Evolutionary conservation across 2,329 filamentous ascomycete genomes (phyloP), one percentile per base, ranked within the genome.

Genomic region (Plenodomus lindquistii): DNA sequence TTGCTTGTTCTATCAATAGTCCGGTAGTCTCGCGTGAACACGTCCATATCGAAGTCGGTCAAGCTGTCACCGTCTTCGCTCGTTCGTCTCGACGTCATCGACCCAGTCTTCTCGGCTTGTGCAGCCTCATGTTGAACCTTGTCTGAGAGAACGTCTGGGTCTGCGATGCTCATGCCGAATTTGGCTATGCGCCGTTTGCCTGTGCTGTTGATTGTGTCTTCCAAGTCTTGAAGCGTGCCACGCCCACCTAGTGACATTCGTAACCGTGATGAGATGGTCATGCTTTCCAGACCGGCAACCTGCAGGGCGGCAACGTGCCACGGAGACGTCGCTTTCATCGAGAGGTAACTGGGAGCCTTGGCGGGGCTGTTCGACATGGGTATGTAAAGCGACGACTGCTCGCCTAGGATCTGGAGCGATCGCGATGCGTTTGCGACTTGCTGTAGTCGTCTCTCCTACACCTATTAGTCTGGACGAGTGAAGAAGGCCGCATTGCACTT

Each of bases 301-400:
- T 96, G 80, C 13, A 97, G 74, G 2, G 88, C 92, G 11, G 90
- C 87, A 3, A 83, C 83, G 61, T 95, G 85, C 94, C 94, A 99
- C 46, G 80, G 75, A 0, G 89, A 94, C 7, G 75, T 71, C 9
- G 71, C 57, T 60, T 92, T 82, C 13, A 94, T 57, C 2, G 72
- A 72, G 4, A 92, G 69, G 54, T 84, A 84, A 2, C 69, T 58
- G 1, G 87, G 85, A 20, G 87, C 57, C 29, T 70, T 73, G 15
- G 70, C 64, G 13, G 87, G 83, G 1, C 85, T 82, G 19, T 89
- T 74, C 2, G 66, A 65, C 24, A 97, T 76, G 3, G 93, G 93
- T 18, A 95, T 79, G 56, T 95, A 84, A 24, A 95, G 80, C 6
- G 89, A 91, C 1, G 88, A 85, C 50, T 90, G 84, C 15, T 84